Percentiles rank a stretch among this genome's conserved stretches.
These are phyloP conservation scores for Epichloe aotearoae DNA, from an alignment of 2,329 filamentous ascomycete genomes.

Conservation along the genomic window DNA sequence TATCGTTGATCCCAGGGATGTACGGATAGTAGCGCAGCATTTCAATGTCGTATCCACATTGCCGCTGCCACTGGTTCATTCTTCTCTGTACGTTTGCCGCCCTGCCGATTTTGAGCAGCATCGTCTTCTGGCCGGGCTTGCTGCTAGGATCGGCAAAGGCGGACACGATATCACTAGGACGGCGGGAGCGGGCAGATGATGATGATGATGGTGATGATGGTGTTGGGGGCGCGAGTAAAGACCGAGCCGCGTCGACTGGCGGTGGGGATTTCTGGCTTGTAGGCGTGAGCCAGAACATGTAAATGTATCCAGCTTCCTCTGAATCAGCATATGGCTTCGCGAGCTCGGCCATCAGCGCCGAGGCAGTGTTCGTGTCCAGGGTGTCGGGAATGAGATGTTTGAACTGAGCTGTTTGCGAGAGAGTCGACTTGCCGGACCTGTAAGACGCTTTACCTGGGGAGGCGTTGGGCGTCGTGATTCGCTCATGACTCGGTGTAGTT, in stretches of 20 bases:
- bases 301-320: conserved; percentile 79
- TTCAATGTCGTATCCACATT: conserved; percentile 81
- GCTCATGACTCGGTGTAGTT: conserved; percentile 1
- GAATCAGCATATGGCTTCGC: conserved; percentile 55
- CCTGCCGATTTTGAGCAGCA: conserved; percentile 54
- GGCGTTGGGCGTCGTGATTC: conserved; percentile 7
- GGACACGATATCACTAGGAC: conserved; percentile 42
- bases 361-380: conserved; percentile 54
- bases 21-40: conserved; percentile 90
- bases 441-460: conserved; percentile 18
- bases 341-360: conserved; percentile 62
- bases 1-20: conserved; percentile 31
- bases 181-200: conserved; percentile 23
- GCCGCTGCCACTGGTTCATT: conserved; percentile 83
- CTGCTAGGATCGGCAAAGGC: conserved; percentile 28
- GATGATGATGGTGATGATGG: conserved; percentile 16
- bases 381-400: conserved; percentile 51
- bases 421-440: conserved; percentile 17
- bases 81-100: conserved; percentile 77
- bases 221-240: conserved; percentile 41
- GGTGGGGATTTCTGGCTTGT: conserved; percentile 36
- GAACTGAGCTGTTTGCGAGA: conserved; percentile 18
- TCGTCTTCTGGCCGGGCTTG: conserved; percentile 37
- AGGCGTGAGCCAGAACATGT: conserved; percentile 95
- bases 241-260: conserved; percentile 44